Evolutionary conservation across 805 yeast genomes (phyloP).

Genomic region (Yueomyces sp.): DNA sequence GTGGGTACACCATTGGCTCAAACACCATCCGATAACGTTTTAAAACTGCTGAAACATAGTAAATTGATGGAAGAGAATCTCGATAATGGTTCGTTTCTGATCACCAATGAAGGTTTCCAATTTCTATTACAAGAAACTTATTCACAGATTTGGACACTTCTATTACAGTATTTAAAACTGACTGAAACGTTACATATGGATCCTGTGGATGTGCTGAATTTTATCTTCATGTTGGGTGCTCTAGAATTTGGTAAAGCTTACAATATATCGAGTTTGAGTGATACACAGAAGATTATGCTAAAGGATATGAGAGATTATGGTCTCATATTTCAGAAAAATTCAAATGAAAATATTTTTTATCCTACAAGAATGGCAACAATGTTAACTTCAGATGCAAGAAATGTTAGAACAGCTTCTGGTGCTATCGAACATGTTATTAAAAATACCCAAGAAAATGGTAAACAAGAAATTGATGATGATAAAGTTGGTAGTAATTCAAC

Average conservation of each 20-base stretch:
- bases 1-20: constrained; percentile 74
- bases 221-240: constrained; percentile 86
- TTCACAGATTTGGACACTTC: constrained; percentile 87
- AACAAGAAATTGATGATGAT: constrained; percentile 15
- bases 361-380: constrained; percentile 89
- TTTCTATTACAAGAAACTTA: constrained; percentile 84
- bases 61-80: constrained; percentile 69
- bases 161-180: constrained; percentile 76
- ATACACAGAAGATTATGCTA: constrained; percentile 74
- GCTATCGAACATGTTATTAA: constrained; percentile 32
- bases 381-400: constrained; percentile 69
- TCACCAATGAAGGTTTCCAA: constrained; percentile 89
- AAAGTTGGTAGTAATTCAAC: constrained; percentile 14
- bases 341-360: constrained; percentile 53
- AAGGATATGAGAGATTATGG: constrained; percentile 89
- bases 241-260: constrained; percentile 84
- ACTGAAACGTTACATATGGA: constrained; percentile 82
- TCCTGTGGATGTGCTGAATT: constrained; percentile 89
- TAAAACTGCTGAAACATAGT: constrained; percentile 61
- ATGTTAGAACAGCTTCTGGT: constrained; percentile 57
- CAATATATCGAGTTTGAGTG: constrained; percentile 52
- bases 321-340: constrained; percentile 56
- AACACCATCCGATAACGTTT: constrained; percentile 70
- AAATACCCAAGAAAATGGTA: constrained; percentile 5
- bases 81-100: constrained; percentile 34